These are phyloP conservation scores for Cryptococcus sp. DNA, from an alignment of 1,284 basidiomycete species.

Conservation along the genomic window DNA sequence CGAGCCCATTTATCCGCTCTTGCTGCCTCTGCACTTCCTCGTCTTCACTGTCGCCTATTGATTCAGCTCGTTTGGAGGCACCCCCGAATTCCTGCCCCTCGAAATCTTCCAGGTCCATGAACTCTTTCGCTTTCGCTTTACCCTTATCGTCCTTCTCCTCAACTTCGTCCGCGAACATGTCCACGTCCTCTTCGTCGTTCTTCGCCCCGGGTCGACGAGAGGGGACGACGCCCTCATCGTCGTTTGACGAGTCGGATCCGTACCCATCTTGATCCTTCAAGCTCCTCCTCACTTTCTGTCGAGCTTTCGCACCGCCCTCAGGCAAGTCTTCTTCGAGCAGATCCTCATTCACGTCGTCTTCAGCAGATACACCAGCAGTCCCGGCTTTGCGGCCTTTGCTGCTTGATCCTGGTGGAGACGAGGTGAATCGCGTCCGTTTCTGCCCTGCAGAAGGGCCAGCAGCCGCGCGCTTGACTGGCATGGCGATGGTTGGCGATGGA, in stretches of 20 bases:
- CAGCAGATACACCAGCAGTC: slow-evolving; percentile 5
- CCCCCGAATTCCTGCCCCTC: slow-evolving; percentile 87
- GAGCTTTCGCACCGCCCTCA: slow-evolving; percentile 41
- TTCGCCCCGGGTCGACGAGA: slow-evolving; percentile 60
- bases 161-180: slow-evolving; percentile 74
- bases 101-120: slow-evolving; percentile 84
- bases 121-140: slow-evolving; percentile 60
- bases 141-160: slow-evolving; percentile 16
- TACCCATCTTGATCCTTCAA: slow-evolving; percentile 82
- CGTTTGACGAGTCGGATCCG: slow-evolving; percentile 89
- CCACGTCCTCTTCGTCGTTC: slow-evolving; percentile 62
- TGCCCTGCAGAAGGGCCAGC: slow-evolving; percentile 28
- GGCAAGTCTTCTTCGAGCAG: slow-evolving; percentile 50
- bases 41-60: slow-evolving; percentile 52
- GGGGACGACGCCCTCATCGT: slow-evolving; percentile 75
- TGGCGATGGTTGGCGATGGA: slow-evolving; percentile 7
- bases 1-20: slow-evolving; percentile 58
- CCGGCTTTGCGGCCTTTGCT: not conserved
- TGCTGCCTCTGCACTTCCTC: slow-evolving; percentile 60
- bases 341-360: slow-evolving; percentile 23
- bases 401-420: slow-evolving; percentile 56
- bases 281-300: slow-evolving; percentile 67
- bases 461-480: slow-evolving; percentile 43
- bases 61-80: slow-evolving; percentile 13
- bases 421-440: slow-evolving; percentile 80